Evolutionary conservation across 192 early-diverging fungal species (phyloP), one percentile per base, ranked within the genome.

Genomic region (Coemansia sp.): DNA sequence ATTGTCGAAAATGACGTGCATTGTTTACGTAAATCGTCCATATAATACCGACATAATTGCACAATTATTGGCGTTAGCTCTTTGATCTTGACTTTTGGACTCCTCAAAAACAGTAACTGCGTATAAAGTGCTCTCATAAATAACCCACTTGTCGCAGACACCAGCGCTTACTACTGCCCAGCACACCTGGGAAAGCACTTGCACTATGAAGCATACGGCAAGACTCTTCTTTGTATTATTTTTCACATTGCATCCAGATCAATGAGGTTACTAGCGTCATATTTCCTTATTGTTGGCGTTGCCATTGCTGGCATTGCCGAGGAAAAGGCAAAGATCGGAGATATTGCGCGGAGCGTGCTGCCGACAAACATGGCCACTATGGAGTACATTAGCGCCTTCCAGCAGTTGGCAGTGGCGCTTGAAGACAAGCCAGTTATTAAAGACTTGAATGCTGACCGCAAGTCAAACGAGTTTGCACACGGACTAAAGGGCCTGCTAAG

Each of bases 351-450:
- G 25, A 24, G 29, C 14, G n/a, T 60, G 22, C 27, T 53, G 25
- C 37, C 59, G 1, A 60, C 22, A 9, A 49, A 49, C 46, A 25
- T 49, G 46, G 4, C 22, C 9, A 20, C 46, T 25, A 12, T 12
- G 27, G 46, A 62, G 40, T 69, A 65, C 25, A 56, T 35, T 5
- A 37, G 24, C 15, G 62, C 63, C 2, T 65, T 76, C 36, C 67
- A 68, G 29, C 67, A 66, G 24, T 51, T 76, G 12, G 73, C 67
- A 0, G 8, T 2, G n/a, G 53, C 49, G 2, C 20, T 76, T 14
- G 49, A 53, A 1, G 67, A 76, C 17, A 27, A 15, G 1, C 32
- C 40, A 11, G 62, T 63, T 0, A 7, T 31, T 2, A 36, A 62
- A 9, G 63, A 11, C 24, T 27, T 76, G 10, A 36, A 45, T 3